Conservation (phyloP, 345 rosid species). For the Salix dunnii region DNA sequence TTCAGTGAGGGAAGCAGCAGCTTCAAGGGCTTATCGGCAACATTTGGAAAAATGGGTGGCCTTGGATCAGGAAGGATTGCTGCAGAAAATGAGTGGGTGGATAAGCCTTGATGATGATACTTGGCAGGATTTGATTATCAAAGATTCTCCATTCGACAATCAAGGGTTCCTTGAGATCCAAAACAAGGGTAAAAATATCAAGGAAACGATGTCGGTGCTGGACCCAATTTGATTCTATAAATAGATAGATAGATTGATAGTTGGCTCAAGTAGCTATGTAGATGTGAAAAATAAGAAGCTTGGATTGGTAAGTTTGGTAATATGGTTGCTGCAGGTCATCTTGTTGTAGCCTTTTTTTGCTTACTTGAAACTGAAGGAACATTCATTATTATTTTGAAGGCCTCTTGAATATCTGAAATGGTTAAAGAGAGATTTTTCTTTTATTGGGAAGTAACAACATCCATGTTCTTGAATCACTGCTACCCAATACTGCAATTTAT, state of each 20-base stretch:
- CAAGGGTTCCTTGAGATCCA: slow-evolving; percentile 16
- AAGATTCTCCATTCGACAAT: slow-evolving; percentile 30
- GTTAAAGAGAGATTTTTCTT: slow-evolving; percentile 5
- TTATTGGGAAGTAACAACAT: background rate
- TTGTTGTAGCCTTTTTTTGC: slow-evolving; percentile 30
- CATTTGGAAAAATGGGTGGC: slow-evolving; percentile 66
- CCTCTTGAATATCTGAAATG: slow-evolving; percentile 24
- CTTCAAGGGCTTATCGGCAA: slow-evolving; percentile 73
- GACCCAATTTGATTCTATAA: slow-evolving; percentile 31
- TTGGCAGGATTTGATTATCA: slow-evolving; percentile 25
- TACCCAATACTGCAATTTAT: background rate
- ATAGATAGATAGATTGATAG: slow-evolving; percentile 16
- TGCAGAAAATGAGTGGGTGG: slow-evolving; percentile 54
- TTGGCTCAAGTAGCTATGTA: slow-evolving; percentile 29
- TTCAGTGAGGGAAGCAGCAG: slow-evolving; percentile 91
- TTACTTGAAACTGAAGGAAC: slow-evolving; percentile 40
- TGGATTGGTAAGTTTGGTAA: slow-evolving; percentile 39
- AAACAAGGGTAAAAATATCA: slow-evolving; percentile 6
- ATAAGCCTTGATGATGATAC: slow-evolving; percentile 42
- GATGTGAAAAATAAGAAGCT: slow-evolving; percentile 39
- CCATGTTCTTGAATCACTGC: slow-evolving; percentile 16
- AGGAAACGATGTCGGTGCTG: slow-evolving; percentile 20
- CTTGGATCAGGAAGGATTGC: slow-evolving; percentile 72
- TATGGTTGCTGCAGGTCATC: slow-evolving; percentile 22
- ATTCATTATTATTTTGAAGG: slow-evolving; percentile 19